Evolutionary conservation across 768 basidiomycete genomes (phyloP).

Genomic region (Daedaleopsis nitida): DNA sequence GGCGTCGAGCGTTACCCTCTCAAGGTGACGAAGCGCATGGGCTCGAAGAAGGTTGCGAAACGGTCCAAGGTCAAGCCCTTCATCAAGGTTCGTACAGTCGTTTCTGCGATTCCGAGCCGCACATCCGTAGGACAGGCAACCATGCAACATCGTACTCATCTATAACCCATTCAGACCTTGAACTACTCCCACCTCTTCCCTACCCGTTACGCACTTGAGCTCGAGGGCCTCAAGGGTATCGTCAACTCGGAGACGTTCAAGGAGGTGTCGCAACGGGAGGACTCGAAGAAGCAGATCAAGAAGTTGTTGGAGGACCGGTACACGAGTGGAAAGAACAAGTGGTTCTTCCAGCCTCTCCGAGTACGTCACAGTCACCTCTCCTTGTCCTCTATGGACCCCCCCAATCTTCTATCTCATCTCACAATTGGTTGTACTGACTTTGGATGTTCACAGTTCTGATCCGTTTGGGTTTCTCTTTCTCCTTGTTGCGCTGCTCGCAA

Average conservation of each 20-base stretch:
- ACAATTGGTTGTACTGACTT: background rate
- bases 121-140: too few relatives aligned
- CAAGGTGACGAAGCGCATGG: constrained; percentile 98
- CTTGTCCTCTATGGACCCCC: background rate
- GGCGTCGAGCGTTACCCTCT: constrained; percentile 98
- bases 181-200: constrained; percentile 99
- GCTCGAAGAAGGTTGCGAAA: constrained; percentile 88
- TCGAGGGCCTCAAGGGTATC: constrained; percentile 90
- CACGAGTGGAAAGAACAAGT: constrained; percentile 92
- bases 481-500: constrained; percentile 18
- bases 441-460: constrained; percentile 9
- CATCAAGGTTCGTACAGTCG: constrained; percentile 77
- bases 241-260: constrained; percentile 92
- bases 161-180: constrained; percentile 55
- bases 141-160: too few relatives aligned
- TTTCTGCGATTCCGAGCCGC: background rate
- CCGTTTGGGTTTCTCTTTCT: background rate
- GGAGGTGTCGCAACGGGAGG: constrained; percentile 93
- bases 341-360: constrained; percentile 91
- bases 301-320: constrained; percentile 96
- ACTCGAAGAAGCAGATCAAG: constrained; percentile 95
- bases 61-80: constrained; percentile 99
- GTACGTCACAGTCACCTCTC: constrained; percentile 41
- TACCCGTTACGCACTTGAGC: constrained; percentile 96
- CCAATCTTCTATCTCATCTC: background rate